Evolutionary conservation across 768 basidiomycete species (phyloP).

Genomic region (Lentinula detonsa): DNA sequence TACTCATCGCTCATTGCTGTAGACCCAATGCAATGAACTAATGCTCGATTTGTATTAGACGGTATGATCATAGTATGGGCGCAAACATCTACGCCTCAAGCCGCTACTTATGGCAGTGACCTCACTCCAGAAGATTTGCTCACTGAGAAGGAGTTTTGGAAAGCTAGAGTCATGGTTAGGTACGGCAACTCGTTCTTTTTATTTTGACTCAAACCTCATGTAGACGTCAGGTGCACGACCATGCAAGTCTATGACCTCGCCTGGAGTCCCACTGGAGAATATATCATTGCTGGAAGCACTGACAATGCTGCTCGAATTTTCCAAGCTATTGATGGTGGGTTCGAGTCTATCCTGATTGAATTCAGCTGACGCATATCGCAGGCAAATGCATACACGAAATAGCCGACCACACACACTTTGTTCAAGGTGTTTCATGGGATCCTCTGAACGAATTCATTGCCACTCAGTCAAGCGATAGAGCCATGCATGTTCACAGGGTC

Average conservation of each 20-base stretch:
- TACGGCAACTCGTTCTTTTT: background rate
- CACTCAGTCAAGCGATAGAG: constrained; percentile 93
- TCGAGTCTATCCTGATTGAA: background rate
- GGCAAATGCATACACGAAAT: constrained; percentile 87
- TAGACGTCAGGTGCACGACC: constrained; percentile 63
- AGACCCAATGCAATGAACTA: constrained; percentile 1
- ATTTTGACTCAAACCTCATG: background rate
- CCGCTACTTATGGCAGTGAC: constrained; percentile 79
- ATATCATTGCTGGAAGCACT: constrained; percentile 92
- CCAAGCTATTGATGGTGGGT: constrained; percentile 62
- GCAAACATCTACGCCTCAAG: constrained; percentile 65
- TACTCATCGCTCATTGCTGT: constrained; percentile 1
- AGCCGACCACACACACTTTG: constrained; percentile 92
- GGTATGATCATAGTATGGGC: constrained; percentile 98
- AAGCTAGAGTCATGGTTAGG: constrained; percentile 22
- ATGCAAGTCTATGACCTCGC: constrained; percentile 98
- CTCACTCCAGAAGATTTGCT: constrained; percentile 70
- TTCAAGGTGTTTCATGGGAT: constrained; percentile 99
- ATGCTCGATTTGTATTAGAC: constrained; percentile 41
- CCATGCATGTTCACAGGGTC: constrained; percentile 92
- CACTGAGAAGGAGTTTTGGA: constrained; percentile 95
- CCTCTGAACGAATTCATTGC: constrained; percentile 96
- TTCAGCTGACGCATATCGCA: constrained; percentile 20
- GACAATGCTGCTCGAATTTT: constrained; percentile 92
- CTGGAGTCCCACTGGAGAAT: constrained; percentile 95